Evolutionary conservation across 2,329 filamentous ascomycete genomes (phyloP), one percentile per base, ranked within the genome.

Genomic region (Colletotrichum limetticola): DNA sequence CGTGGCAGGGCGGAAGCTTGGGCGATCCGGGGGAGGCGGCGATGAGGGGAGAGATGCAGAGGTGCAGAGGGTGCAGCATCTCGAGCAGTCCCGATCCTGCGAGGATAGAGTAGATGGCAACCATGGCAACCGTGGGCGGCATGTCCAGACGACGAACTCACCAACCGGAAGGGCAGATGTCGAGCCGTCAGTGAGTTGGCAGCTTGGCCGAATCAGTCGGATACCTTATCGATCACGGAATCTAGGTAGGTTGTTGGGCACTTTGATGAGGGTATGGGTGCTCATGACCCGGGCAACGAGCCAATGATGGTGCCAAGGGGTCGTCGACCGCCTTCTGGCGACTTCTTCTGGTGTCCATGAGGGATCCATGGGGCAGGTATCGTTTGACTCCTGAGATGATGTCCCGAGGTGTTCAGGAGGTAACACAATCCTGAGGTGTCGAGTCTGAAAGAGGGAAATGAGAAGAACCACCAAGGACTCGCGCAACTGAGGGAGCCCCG

Each of bases 141-240:
- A 55, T 37, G 61, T 35, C 30, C 22, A 55, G 46, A 37, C 11
- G 30, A 55, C 30, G 30, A 64, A 66, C 26, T 32, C 60, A 70
- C 71, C 71, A 73, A 73, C 66, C 66, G 66, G 71, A 73, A 71
- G n/a, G 37, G 61, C 30, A 52, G 61, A 61, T n/a, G 46, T 30
- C 49, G 56, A 71, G 71, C 71, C 67, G 71, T 60, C 71, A 66
- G 65, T 73, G 71, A 71, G 71, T 70, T 73, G 71, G 62, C 71
- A 73, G 60, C 30, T 49, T 72, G 59, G 66, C 59, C 46, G 30
- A 53, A 62, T 5, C 24, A 24, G 24, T 12, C 35, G 35, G 53
- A 37, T 59, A 66, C 52, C 62, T 65, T 32, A 65, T 57, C 62
- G 49, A 57, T 24, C 35, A 30, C 63, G 42, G 49, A 56, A 35